Evolutionary conservation across 768 basidiomycete genomes (phyloP), one percentile per base, ranked within the genome.

Genomic region (Pisolithus albus): DNA sequence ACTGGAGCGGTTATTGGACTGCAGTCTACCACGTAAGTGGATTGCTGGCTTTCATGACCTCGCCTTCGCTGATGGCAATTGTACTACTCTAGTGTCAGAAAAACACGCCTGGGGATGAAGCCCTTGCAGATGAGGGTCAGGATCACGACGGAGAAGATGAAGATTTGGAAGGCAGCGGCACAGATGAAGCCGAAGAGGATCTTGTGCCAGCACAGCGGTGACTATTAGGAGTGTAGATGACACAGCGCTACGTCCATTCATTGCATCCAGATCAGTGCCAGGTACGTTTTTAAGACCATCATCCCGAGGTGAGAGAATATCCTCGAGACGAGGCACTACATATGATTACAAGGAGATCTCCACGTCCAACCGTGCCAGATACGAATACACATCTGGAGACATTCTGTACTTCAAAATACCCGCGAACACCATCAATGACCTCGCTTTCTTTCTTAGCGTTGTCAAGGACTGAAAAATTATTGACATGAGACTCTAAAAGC

Each of bases 1-100:
- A 91, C 64, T 91, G 89, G 88, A 74, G 76, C 21, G 89, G 88
- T 18, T 92, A 91, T 64, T 92, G 88, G 88, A 88, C 87, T 2
- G 88, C 88, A 1, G 76, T 89, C 44, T 91, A 90, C 61, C 84
- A 91, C 63, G 88, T 87, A 59, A 46, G 81, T 73, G 11, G 1
- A 18, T 32, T 49, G 8, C 5, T 52, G 39, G 8, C 4, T 41
- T 43, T 13, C 11, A 28, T 26, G 16, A 21, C 38, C 30, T 18
- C 47, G 24, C 44, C 39, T n/a, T 43, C 26, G 46, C 41, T 56
- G 23, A 51, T 15, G 43, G 53, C 36, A 28, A 16, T 6, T 30
- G 26, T 57, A 7, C 46, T 72, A 73, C 70, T 61, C 48, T 75
- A 74, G 56, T 63, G 52, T 50, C 62, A 59, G 47, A 40, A 51